Percentiles rank a stretch among this genome's conserved stretches.
Evolutionary conservation across 495 filamentous ascomycete genomes (phyloP).

Genomic region (Talaromyces nanjingensis): DNA sequence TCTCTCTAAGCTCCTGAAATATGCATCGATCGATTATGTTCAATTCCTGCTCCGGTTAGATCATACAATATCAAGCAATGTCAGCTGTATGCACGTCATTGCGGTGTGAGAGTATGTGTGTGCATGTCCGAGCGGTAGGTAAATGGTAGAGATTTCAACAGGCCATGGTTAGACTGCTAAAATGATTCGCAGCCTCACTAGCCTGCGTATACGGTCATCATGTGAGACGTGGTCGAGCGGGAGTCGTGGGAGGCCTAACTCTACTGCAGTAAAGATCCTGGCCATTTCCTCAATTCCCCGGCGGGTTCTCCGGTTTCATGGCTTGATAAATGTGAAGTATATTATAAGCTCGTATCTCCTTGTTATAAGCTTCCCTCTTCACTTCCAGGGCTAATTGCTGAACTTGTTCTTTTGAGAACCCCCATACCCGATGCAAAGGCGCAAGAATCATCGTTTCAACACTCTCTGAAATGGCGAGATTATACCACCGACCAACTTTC

Average conservation of each 20-base stretch:
- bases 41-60: not conserved
- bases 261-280: slow-evolving; percentile 8
- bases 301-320: slow-evolving; percentile 24
- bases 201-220: not conserved
- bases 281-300: slow-evolving; percentile 11
- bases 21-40: not conserved
- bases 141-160: not conserved
- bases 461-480: slow-evolving; percentile 64
- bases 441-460: slow-evolving; percentile 68
- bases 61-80: not conserved
- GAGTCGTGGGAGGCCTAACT: not conserved
- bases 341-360: slow-evolving; percentile 64
- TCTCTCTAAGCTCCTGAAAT: slow-evolving; percentile 2
- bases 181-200: not conserved
- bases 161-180: not conserved
- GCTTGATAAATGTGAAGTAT: slow-evolving; percentile 55
- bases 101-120: not conserved
- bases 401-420: slow-evolving; percentile 62
- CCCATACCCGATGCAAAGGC: slow-evolving; percentile 60
- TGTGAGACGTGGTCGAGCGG: not conserved
- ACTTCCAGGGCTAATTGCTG: slow-evolving; percentile 54
- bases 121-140: not conserved
- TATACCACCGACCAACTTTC: slow-evolving; percentile 79
- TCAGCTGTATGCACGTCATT: not conserved
- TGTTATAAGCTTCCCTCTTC: slow-evolving; percentile 61